Conservation (phyloP, 2,329 filamentous ascomycete species). For the Cadophora sp. region DNA sequence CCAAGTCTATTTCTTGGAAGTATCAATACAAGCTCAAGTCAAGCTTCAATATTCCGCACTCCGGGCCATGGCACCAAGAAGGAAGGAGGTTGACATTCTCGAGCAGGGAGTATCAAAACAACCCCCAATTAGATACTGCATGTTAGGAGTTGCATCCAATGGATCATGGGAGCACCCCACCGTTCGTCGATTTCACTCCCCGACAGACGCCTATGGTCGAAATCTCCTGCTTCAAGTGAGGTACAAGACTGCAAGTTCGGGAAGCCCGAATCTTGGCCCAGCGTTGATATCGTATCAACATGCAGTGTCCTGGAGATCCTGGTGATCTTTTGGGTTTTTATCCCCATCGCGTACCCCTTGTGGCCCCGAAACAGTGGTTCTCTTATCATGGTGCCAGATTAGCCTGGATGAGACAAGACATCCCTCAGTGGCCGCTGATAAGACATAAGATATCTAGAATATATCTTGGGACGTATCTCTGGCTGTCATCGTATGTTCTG, state of each 20-base stretch:
- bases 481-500: background rate
- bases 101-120: background rate
- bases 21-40: constrained; percentile 9
- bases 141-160: background rate
- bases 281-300: background rate
- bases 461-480: constrained; percentile 6
- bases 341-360: background rate
- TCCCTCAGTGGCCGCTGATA: constrained; percentile 16
- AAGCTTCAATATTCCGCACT: constrained; percentile 3
- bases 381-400: constrained; percentile 13
- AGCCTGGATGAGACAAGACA: background rate
- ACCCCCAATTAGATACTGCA: background rate
- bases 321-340: background rate
- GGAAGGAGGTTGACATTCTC: constrained; percentile 4
- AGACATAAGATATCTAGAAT: constrained; percentile 1
- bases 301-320: background rate
- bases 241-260: background rate
- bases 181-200: background rate
- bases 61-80: constrained; percentile 22
- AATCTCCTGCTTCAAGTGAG: constrained; percentile 6
- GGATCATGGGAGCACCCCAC: background rate
- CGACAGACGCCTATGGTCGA: background rate
- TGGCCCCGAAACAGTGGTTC: constrained; percentile 5
- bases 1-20: constrained; percentile 7
- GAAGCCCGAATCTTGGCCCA: background rate